Percentiles rank a stretch among this genome's conserved stretches.
These are phyloP conservation scores for Fusarium cyanostomum DNA, from an alignment of 2,329 filamentous ascomycete genomes.

Conservation along the genomic window DNA sequence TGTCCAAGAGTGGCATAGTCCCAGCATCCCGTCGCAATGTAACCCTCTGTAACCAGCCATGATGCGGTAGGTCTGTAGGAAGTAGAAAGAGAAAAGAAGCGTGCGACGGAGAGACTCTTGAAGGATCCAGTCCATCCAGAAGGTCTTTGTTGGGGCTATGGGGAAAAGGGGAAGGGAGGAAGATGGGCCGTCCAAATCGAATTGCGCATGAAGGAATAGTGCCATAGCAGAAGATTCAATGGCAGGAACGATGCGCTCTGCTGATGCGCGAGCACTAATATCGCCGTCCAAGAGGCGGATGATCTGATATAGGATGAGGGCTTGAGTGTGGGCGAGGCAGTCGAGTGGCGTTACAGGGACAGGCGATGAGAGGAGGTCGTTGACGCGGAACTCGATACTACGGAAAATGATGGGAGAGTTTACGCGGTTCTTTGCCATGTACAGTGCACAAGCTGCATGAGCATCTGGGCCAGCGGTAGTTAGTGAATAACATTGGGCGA, in stretches of 20 bases:
- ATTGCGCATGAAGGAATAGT: constrained; percentile 47
- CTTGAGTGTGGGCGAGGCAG: constrained; percentile 56
- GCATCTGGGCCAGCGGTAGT: constrained; percentile 53
- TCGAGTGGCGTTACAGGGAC: constrained; percentile 42
- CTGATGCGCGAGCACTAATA: constrained; percentile 52
- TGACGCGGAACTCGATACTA: constrained; percentile 56
- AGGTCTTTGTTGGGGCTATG: constrained; percentile 52
- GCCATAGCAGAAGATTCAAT: constrained; percentile 48
- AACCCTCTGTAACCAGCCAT: constrained; percentile 42
- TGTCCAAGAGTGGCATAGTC: constrained; percentile 51
- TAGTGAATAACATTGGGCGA: neutral
- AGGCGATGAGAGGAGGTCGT: constrained; percentile 53
- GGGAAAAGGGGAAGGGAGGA: constrained; percentile 46
- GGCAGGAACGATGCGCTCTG: constrained; percentile 47
- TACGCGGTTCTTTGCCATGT: constrained; percentile 57
- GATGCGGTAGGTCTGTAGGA: constrained; percentile 51
- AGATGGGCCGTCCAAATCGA: constrained; percentile 36
- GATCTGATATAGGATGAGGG: constrained; percentile 60
- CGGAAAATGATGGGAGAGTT: constrained; percentile 61
- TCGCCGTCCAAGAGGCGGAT: constrained; percentile 62
- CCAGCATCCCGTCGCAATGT: constrained; percentile 45
- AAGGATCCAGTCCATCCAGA: constrained; percentile 63
- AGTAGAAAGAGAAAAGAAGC: constrained; percentile 58
- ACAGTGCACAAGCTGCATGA: constrained; percentile 62
- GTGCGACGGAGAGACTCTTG: constrained; percentile 65